Conservation (phyloP, 768 basidiomycete species). For the Lactarius sanguifluus region DNA sequence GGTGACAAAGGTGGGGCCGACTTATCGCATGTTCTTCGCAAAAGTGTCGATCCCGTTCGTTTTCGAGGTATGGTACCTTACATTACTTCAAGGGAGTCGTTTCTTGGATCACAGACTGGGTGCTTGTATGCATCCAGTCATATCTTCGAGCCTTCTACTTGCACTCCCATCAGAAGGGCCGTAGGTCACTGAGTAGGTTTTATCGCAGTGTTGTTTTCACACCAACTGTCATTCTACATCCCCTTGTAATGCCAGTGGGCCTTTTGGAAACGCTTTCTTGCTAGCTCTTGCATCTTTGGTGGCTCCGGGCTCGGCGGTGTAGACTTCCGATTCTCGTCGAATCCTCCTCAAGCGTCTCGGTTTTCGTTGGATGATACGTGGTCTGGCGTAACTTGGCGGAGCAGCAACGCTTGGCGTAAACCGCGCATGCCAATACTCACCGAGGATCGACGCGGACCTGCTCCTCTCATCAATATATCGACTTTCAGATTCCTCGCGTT, state of each 20-base stretch:
- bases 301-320: conserved; percentile 32
- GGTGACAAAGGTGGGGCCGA: conserved; percentile 25
- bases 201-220: conserved; percentile 4
- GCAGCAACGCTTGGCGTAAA: no score
- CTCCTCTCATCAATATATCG: no score
- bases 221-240: neutral
- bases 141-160: conserved; percentile 23
- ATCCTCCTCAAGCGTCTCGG: neutral
- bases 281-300: conserved; percentile 32
- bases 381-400: no score
- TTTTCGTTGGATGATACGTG: no score
- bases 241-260: no score
- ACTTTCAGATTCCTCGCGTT: no score
- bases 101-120: conserved; percentile 31
- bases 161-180: neutral
- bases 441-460: no score
- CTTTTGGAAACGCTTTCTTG: conserved; percentile 28
- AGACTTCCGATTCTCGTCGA: conserved; percentile 29
- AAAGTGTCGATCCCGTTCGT: neutral
- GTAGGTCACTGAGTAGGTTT: conserved; percentile 33
- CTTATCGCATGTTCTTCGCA: no score
- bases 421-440: no score
- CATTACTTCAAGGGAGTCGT: conserved; percentile 32
- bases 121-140: conserved; percentile 12
- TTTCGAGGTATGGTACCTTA: conserved; percentile 31